Evolutionary conservation across 1,284 basidiomycete species (phyloP), one percentile per base, ranked within the genome.

Genomic region (Rugiboletus extremiorientalis): DNA sequence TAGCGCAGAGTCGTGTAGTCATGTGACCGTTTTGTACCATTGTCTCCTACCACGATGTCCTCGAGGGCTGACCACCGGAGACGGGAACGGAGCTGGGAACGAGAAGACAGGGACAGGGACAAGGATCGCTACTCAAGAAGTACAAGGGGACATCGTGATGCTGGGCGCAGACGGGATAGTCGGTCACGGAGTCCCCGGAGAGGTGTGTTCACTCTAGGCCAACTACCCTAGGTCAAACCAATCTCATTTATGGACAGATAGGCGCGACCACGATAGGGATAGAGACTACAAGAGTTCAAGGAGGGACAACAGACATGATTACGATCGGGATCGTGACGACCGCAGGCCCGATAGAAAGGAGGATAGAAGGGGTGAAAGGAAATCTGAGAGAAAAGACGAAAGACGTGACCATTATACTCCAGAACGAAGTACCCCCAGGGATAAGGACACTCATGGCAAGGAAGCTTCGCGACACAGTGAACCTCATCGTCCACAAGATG

Each of bases 11-110:
- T 44, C 2, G 5, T 27, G 33, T 40, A 40, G 62, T 67, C 69
- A 74, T 68, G 72, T 74, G 69, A 71, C 59, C 40, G 4, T 9
- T 5, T 23, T 31, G 22, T 27, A 38, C 27, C 42, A 38, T 60
- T 48, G 34, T 37, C 47, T 58, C 41, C 49, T 37, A 56, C 65
- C 46, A 57, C 61, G 10, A 83, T 82, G 80, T 82, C 82, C 60
- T 79, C 79, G 27, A 78, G 79, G 56, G 65, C 75, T 56, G 85
- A 87, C 64, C 71, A 81, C 66, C 77, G 83, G 65, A 74, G 83
- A 67, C 82, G 84, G 58, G 88, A 89, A 63, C 75, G 86, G 61
- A 88, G 85, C 66, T 82, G 85, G 82, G 88, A 89, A 62, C 78
- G 81, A 57, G 84, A 84, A 55, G 80, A 81, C 60, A 74, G 74